A percentile compares a stretch with the other conserved stretches of the same genome.
These are phyloP conservation scores for Hylodesmum podocarpum DNA, from an alignment of 306 rosid genomes.

Conservation along the genomic window DNA sequence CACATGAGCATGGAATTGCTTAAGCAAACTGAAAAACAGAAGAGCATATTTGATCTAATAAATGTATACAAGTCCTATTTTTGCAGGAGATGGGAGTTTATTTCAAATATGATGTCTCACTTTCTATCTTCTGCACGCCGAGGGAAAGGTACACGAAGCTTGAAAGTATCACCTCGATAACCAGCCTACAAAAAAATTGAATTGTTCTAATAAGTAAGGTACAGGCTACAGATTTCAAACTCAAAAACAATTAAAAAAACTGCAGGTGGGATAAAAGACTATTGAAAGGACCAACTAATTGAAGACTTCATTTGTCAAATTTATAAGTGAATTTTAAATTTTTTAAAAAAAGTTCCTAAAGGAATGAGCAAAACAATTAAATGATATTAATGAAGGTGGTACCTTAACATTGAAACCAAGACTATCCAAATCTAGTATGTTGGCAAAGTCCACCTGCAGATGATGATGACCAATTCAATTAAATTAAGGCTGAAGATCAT, in stretches of 20 bases:
- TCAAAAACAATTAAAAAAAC: not conserved
- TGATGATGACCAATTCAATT: conserved; percentile 29
- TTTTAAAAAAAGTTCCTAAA: not conserved
- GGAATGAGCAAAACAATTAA: not conserved
- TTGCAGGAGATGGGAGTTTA: not conserved
- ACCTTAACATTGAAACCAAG: conserved; percentile 96
- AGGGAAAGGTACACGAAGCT: conserved; percentile 92
- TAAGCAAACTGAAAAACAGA: conserved; percentile 14
- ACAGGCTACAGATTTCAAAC: not conserved
- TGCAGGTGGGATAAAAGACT: conserved; percentile 8
- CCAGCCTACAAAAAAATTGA: conserved; percentile 53
- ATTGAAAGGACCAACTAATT: not conserved
- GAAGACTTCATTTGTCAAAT: not conserved
- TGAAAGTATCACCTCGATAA: conserved; percentile 65
- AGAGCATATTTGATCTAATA: not conserved
- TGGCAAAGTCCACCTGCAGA: conserved; percentile 84
- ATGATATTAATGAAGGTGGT: conserved; percentile 6
- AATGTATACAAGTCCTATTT: not conserved
- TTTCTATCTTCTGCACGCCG: conserved; percentile 86
- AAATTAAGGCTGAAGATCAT: conserved; percentile 17
- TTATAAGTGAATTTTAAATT: not conserved
- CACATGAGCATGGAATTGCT: not conserved
- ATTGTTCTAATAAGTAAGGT: not conserved
- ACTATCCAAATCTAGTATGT: conserved; percentile 88
- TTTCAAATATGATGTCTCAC: conserved; percentile 52